A percentile compares a stretch with the other conserved stretches of the same genome.
Conservation (phyloP, 202 grass and related monocot species). For the Schoenoplectus tabernaemontani region DNA sequence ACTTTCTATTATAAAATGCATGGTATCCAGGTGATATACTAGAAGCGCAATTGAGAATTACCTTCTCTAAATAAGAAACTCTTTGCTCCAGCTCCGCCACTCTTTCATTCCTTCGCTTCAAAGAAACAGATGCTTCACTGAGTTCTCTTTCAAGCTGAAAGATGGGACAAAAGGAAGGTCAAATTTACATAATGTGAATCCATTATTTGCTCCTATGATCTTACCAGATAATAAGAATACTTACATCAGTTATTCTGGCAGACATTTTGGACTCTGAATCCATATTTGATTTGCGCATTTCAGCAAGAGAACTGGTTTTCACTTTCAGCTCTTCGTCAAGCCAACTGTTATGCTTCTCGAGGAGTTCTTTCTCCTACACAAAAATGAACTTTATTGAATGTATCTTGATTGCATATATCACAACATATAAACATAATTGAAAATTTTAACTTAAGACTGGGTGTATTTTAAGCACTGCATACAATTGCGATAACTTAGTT, state of each 20-base stretch:
- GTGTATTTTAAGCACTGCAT: neutral
- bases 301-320: constrained; percentile 56
- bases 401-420: constrained; percentile 2
- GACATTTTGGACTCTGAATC: constrained; percentile 73
- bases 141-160: constrained; percentile 86
- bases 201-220: neutral
- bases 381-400: neutral
- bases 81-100: constrained; percentile 67
- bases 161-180: neutral
- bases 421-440: neutral
- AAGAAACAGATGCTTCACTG: constrained; percentile 54
- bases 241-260: constrained; percentile 59
- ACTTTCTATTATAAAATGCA: constrained; percentile 2
- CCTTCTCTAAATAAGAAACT: constrained; percentile 72
- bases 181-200: neutral
- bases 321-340: constrained; percentile 72
- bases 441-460: neutral
- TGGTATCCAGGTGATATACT: constrained; percentile 1
- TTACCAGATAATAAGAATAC: constrained; percentile 23
- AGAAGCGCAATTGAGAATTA: constrained; percentile 26
- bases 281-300: constrained; percentile 67
- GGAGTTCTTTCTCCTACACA: constrained; percentile 80
- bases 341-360: constrained; percentile 74
- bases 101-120: constrained; percentile 60
- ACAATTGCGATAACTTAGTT: neutral